A percentile compares a stretch with the other conserved stretches of the same genome.
Evolutionary conservation across 768 basidiomycete genomes (phyloP).

Genomic region (Leucosporidium yakuticum): DNA sequence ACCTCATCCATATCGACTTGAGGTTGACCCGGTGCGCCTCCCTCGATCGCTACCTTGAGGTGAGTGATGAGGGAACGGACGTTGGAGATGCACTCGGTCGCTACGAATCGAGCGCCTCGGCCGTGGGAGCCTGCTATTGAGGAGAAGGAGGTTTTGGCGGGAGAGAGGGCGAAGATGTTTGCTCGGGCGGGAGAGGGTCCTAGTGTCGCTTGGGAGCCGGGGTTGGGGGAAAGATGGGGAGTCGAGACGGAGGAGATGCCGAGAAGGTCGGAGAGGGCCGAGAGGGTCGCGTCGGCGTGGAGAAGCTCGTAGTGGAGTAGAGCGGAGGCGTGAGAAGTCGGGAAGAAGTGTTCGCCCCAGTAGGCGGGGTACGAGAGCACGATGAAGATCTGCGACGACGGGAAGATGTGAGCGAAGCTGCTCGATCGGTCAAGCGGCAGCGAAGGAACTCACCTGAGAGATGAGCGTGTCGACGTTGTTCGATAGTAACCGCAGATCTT

Average conservation of each 20-base stretch:
- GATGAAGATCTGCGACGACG: constrained; percentile 25
- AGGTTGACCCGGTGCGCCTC: not conserved
- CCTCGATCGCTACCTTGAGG: constrained; percentile 5
- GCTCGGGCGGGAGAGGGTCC: constrained; percentile 1
- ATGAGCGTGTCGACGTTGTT: constrained; percentile 23
- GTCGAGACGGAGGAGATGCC: constrained; percentile 11
- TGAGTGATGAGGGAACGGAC: constrained; percentile 10
- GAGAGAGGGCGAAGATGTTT: not conserved
- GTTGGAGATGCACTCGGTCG: constrained; percentile 25
- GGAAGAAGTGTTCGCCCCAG: constrained; percentile 31
- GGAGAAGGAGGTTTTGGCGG: not conserved
- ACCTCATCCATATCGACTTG: not conserved
- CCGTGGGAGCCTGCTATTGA: not conserved
- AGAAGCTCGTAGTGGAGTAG: constrained; percentile 17
- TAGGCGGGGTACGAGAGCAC: constrained; percentile 25
- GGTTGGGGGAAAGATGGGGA: not conserved
- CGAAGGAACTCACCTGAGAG: constrained; percentile 10
- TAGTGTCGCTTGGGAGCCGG: too few species aligned
- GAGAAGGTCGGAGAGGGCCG: constrained; percentile 23
- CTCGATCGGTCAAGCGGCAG: not conserved
- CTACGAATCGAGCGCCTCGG: constrained; percentile 12
- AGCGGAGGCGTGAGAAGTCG: not conserved
- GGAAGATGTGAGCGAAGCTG: too few species aligned
- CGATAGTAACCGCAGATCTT: not conserved
- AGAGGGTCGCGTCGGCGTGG: constrained; percentile 2